Conservation (phyloP, 2,329 filamentous ascomycete genomes). For the Calcarisporium arbuscula region DNA sequence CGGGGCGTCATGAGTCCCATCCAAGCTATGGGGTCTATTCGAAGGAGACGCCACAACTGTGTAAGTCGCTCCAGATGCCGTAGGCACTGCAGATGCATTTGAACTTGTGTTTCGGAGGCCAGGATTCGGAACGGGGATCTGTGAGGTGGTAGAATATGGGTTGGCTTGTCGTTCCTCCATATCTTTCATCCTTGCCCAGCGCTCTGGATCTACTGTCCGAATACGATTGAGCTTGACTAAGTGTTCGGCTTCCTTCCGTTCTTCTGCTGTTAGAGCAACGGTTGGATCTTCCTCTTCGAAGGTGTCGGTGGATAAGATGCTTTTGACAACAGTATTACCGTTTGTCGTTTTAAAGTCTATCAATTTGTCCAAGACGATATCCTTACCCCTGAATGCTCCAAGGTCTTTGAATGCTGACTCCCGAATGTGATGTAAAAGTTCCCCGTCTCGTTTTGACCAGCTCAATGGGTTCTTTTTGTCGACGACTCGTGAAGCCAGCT, state of each 20-base stretch:
- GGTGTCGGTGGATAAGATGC: slow-evolving; percentile 62
- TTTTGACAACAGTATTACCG: slow-evolving; percentile 36
- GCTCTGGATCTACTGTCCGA: slow-evolving; percentile 24
- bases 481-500: slow-evolving; percentile 72
- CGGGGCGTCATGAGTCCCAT: too few relatives aligned
- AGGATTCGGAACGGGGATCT: too few relatives aligned
- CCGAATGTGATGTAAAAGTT: slow-evolving; percentile 55
- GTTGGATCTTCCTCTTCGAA: slow-evolving; percentile 64
- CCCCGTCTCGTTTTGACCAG: slow-evolving; percentile 47
- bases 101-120: background rate
- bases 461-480: slow-evolving; percentile 75
- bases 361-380: slow-evolving; percentile 51
- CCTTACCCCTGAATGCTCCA: slow-evolving; percentile 50
- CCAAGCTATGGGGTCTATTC: too few relatives aligned
- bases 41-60: too few relatives aligned
- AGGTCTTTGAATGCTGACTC: slow-evolving; percentile 46
- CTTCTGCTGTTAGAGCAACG: slow-evolving; percentile 49
- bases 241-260: slow-evolving; percentile 48
- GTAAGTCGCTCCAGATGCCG: too few relatives aligned
- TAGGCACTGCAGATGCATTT: too few relatives aligned
- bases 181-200: slow-evolving; percentile 19
- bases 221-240: slow-evolving; percentile 26
- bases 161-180: slow-evolving; percentile 1
- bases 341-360: slow-evolving; percentile 30
- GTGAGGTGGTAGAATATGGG: background rate